phyloP scores from a whole-genome alignment of 2,329 filamentous ascomycete genomes.

The Aureobasidium sp. region DNA sequence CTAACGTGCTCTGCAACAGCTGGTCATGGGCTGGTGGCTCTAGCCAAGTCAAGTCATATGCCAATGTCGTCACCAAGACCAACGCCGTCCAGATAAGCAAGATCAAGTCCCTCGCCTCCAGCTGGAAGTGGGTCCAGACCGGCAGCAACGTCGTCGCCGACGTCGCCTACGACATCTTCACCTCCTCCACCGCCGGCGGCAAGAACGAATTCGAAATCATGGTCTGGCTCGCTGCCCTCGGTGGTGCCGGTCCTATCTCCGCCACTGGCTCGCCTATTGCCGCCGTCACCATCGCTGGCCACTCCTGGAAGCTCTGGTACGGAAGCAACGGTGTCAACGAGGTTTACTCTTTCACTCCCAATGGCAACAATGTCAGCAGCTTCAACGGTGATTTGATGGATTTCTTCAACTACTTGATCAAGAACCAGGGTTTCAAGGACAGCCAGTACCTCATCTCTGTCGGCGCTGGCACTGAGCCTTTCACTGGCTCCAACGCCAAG shows the following conservation, averaged over 20 bases:
- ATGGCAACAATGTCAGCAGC: slow-evolving; percentile 36
- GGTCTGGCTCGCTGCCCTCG: slow-evolving; percentile 57
- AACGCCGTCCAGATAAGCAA: slow-evolving; percentile 24
- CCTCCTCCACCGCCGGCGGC: slow-evolving; percentile 41
- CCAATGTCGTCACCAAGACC: slow-evolving; percentile 35
- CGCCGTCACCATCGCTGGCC: slow-evolving; percentile 47
- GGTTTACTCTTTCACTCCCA: slow-evolving; percentile 55
- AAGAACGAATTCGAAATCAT: slow-evolving; percentile 56
- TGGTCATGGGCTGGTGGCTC: slow-evolving; percentile 26
- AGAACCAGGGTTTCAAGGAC: slow-evolving; percentile 41
- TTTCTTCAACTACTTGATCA: slow-evolving; percentile 52
- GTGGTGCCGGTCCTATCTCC: slow-evolving; percentile 54
- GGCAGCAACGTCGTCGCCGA: slow-evolving; percentile 47
- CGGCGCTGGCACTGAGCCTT: slow-evolving; percentile 52
- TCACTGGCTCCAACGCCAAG: slow-evolving; percentile 44
- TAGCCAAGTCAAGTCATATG: slow-evolving; percentile 37
- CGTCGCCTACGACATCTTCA: slow-evolving; percentile 58
- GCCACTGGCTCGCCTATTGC: slow-evolving; percentile 47
- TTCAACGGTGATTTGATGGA: slow-evolving; percentile 52
- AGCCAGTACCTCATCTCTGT: slow-evolving; percentile 49
- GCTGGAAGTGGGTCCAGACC: slow-evolving; percentile 45
- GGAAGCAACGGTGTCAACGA: slow-evolving; percentile 55
- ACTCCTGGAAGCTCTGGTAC: slow-evolving; percentile 52
- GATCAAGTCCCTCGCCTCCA: slow-evolving; percentile 38
- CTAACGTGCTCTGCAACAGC: background rate